Base-by-base conservation (phyloP, 257 asterid genomes). In the Hygrophila difformis region DNA sequence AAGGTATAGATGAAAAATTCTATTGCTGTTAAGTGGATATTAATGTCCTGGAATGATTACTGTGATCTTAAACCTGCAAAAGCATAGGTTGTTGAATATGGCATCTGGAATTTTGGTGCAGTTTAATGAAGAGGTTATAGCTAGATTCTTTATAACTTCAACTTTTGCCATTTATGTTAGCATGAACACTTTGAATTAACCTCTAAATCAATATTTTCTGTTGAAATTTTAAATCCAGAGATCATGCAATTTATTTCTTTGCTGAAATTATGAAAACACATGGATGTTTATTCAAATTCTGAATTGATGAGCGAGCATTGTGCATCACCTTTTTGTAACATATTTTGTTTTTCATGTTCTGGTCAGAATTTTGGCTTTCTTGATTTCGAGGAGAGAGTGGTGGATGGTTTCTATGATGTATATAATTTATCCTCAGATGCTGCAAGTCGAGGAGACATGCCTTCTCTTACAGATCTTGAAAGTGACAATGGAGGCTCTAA, bases 341-440 rank as follows among this genome's bases (percentile, higher is more conserved):
- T 9, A 12, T 12, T 39, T n/a, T 55, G 42, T 37, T 41, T 39
- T 29, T 36, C 42, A 15, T 56, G 9, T 51, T 33, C 34, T 46
- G 60, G 38, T 47, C 82, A 91, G 99, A 78, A 78, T 70, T 86
- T 80, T 33, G 79, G 92, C 35, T 74, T 81, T 51, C 84, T 91
- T 42, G 99, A 91, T 66, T 86, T 82, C 57, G 93, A 71, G 59
- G 97, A 91, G 73, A 86, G 68, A 65, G 78, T 91, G 28, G 91
- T 76, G 58, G 99, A 91, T 76, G 97, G 99, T 41, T 91, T 91
- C 74, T 91, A 82, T 63, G 99, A 91, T 67, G 76, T 83, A 39
- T 73, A 82, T 69, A 76, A 68, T 55, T 84, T 81, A 54, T 80
- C 84, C 49, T 57, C 80, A 28, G 82, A 86, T 61, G 62, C 77